Percentiles rank a stretch among this genome's conserved stretches.
phyloP scores from a whole-genome alignment of 106 monocot species.

The Dendrobium chrysotoxum region DNA sequence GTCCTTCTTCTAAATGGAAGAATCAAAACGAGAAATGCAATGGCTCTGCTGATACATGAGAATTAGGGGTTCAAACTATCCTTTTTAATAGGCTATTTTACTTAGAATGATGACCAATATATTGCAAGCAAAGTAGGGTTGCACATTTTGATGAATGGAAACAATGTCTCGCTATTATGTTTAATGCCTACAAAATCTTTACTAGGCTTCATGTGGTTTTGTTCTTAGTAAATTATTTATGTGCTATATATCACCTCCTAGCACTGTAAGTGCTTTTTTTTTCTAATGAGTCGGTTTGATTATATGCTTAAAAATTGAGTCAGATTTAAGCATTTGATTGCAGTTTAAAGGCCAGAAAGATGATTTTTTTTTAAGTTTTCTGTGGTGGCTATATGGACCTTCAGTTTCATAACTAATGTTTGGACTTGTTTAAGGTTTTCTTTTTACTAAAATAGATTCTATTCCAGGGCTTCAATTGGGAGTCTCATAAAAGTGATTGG shows the following conservation, averaged over 20 bases:
- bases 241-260: not conserved
- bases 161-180: not conserved
- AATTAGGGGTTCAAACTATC: no score
- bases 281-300: not conserved
- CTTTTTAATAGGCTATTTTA: not conserved
- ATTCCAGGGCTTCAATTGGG: slow-evolving; percentile 83
- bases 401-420: not conserved
- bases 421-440: not conserved
- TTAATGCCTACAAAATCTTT: not conserved
- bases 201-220: not conserved
- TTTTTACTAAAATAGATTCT: not conserved
- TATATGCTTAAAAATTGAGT: not conserved
- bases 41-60: no score
- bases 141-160: slow-evolving; percentile 1
- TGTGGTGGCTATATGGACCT: not conserved
- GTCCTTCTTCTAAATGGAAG: no score
- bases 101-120: not conserved
- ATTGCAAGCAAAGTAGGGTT: not conserved
- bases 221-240: not conserved
- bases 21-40: no score
- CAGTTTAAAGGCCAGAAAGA: not conserved
- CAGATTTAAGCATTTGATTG: not conserved
- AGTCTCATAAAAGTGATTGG: slow-evolving; percentile 78
- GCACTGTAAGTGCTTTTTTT: not conserved
- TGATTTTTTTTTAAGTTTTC: not conserved